phyloP scores from a whole-genome alignment of 2,329 filamentous ascomycete genomes.

The Escovopsis weberi region DNA sequence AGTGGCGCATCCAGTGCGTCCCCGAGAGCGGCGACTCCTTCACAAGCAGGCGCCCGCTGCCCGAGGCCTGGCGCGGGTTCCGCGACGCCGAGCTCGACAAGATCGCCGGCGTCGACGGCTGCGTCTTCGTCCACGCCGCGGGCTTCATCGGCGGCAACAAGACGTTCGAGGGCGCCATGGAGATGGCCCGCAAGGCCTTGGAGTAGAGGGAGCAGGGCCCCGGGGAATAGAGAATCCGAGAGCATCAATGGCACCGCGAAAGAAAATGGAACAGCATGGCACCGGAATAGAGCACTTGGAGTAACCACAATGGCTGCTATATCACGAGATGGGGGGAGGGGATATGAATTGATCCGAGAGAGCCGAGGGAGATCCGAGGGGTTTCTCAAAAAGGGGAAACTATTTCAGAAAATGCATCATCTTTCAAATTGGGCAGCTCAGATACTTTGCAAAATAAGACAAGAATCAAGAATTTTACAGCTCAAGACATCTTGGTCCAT shows the following conservation, averaged over 20 bases:
- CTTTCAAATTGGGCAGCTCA: too few relatives aligned
- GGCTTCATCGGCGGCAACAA: conserved; percentile 95
- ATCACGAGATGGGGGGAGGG: too few relatives aligned
- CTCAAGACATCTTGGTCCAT: too few relatives aligned
- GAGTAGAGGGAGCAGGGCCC: conserved; percentile 12
- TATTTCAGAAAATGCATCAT: too few relatives aligned
- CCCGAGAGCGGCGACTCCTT: conserved; percentile 75
- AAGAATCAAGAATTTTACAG: too few relatives aligned
- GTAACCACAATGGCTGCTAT: too few relatives aligned
- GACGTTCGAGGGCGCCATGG: conserved; percentile 73
- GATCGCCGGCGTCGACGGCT: conserved; percentile 52
- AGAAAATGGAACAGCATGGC: neutral
- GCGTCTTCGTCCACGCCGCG: conserved; percentile 85
- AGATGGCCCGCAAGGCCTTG: conserved; percentile 70
- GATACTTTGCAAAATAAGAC: too few relatives aligned
- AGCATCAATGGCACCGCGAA: neutral
- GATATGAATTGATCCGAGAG: too few relatives aligned
- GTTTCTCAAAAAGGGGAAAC: too few relatives aligned
- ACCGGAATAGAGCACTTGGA: neutral
- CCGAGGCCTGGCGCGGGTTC: conserved; percentile 82
- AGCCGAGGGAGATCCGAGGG: too few relatives aligned
- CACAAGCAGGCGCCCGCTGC: conserved; percentile 78
- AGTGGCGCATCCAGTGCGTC: conserved; percentile 93
- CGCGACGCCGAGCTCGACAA: conserved; percentile 73
- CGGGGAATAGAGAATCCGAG: neutral